Conservation (phyloP, 257 asterid species). For the Fraxinus cuspidata region DNA sequence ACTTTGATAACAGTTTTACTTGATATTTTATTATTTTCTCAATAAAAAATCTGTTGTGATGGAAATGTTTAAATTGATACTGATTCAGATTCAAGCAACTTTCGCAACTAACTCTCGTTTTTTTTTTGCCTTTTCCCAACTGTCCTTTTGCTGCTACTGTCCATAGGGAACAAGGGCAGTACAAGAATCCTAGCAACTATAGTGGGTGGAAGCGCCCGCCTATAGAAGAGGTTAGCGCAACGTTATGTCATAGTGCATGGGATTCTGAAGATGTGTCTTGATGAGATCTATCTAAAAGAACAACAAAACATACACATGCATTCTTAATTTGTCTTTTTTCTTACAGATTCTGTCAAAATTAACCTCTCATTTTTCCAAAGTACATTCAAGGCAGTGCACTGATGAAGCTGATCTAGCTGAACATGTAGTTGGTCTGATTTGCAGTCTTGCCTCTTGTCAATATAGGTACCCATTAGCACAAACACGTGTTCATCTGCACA, state of each 20-base stretch:
- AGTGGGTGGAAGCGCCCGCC: constrained; percentile 81
- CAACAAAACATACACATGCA: constrained; percentile 5
- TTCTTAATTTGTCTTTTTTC: constrained; percentile 14
- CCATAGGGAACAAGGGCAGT: constrained; percentile 78
- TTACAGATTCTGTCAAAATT: constrained; percentile 66
- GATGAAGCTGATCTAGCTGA: constrained; percentile 98
- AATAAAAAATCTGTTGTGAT: not conserved
- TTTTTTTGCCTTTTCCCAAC: not conserved
- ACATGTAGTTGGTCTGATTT: constrained; percentile 85
- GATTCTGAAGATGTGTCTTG: constrained; percentile 10
- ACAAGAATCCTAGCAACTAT: constrained; percentile 65
- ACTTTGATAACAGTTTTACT: not conserved
- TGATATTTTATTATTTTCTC: not conserved
- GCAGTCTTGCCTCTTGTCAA: constrained; percentile 91
- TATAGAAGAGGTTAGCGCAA: constrained; percentile 75
- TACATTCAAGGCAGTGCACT: constrained; percentile 78
- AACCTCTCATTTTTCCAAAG: constrained; percentile 64
- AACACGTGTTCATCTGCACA: not conserved
- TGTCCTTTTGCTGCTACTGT: constrained; percentile 28
- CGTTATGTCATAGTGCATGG: constrained; percentile 28
- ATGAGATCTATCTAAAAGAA: constrained; percentile 1
- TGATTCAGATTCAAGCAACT: not conserved
- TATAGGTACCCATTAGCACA: constrained; percentile 53
- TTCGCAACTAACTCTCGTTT: not conserved
- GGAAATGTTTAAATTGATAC: not conserved